Base-by-base conservation (phyloP, 768 basidiomycete species). In the Boletus reticuloceps region DNA sequence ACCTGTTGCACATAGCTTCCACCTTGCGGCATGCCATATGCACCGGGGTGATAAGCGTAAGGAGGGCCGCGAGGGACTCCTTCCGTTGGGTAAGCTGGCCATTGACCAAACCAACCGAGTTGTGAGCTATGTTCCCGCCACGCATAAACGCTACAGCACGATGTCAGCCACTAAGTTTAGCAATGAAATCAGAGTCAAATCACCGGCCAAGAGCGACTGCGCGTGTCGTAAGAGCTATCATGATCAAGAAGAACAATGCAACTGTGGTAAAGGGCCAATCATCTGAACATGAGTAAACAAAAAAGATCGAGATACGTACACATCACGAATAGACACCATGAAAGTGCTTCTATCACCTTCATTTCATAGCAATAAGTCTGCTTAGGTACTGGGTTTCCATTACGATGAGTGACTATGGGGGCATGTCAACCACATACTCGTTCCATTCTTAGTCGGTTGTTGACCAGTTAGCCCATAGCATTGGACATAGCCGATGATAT, bases 281-380 rank as follows among this genome's bases (percentile, higher is more conserved):
- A 46, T 45, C 44, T 60, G 48, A 44, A 16, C 2, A 39, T 36
- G 45, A n/a, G 45, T 22, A 22, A 59, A 55, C 20, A 11, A 36
- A 25, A 17, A 27, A 48, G 40, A 51, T 55, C 25, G 38, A 44
- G 16, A 50, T 41, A 68, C 79, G 32, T 40, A 81, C 80, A 76
- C 45, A 79, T 61, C 54, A 76, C 75, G 64, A 91, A 91, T 49
- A 82, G 71, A 65, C 81, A 76, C 90, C 90, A 91, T 1, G 89
- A 90, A 66, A 91, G 82, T 3, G 86, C 88, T 60, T 90, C 81
- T 34, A 89, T 77, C 44, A 84, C 84, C 69, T 87, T 89, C 85
- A 91, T 88, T 65, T 89, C 82, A 67, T 88, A 86, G 67, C 90
- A 92, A 60, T 79, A 91, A 27, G 73, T 67, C 60, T 75, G 74